Percentiles rank a stretch among this genome's conserved stretches.
Conservation (phyloP, 331 rosid genomes). For the Arachis monticola region DNA sequence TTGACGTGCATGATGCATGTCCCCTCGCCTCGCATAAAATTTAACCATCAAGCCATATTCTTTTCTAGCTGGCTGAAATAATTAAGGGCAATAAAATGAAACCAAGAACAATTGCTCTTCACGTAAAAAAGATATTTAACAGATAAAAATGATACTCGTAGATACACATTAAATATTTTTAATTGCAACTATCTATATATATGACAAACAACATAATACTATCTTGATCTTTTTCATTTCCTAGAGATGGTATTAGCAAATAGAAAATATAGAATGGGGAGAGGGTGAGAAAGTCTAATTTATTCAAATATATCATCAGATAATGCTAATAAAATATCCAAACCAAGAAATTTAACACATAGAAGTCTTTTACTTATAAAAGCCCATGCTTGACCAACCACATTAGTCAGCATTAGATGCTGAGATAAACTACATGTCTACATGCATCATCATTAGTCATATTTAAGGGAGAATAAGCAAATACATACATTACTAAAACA, state of each 20-base stretch:
- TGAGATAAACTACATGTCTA: neutral
- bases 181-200: slow-evolving; percentile 4
- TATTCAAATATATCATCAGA: slow-evolving; percentile 5
- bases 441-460: slow-evolving; percentile 2
- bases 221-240: neutral
- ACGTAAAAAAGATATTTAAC: neutral
- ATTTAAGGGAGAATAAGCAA: neutral
- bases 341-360: neutral
- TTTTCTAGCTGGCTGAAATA: slow-evolving; percentile 84
- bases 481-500: neutral
- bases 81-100: slow-evolving; percentile 39
- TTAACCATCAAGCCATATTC: slow-evolving; percentile 96
- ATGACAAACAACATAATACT: slow-evolving; percentile 8
- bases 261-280: neutral
- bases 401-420: neutral
- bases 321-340: neutral
- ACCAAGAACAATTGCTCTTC: slow-evolving; percentile 34
- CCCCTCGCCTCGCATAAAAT: slow-evolving; percentile 94
- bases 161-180: slow-evolving; percentile 5
- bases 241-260: neutral
- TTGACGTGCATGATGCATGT: slow-evolving; percentile 93
- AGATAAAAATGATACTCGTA: neutral
- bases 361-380: slow-evolving; percentile 1
- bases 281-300: slow-evolving; percentile 8
- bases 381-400: neutral